phyloP scores from a whole-genome alignment of 805 yeast genomes.

The Wickerhamiella domercqiae region DNA sequence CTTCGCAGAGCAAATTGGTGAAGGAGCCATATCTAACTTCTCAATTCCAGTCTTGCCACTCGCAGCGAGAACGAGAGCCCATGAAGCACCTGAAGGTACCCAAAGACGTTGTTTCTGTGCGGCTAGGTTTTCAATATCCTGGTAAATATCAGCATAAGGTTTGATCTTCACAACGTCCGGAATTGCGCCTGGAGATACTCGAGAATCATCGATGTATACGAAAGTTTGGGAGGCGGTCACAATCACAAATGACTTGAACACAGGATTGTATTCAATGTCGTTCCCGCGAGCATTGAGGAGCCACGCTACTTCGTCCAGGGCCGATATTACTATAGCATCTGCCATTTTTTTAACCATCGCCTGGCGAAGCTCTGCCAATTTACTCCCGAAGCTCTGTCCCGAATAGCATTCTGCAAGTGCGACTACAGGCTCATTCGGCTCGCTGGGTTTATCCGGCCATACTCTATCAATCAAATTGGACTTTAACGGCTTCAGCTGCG shows the following conservation, averaged over 20 bases:
- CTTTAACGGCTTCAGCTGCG: constrained; percentile 36
- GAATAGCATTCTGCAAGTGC: constrained; percentile 38
- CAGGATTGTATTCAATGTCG: constrained; percentile 77
- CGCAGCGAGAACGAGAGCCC: constrained; percentile 48
- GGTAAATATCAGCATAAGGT: constrained; percentile 45
- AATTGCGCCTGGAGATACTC: constrained; percentile 25
- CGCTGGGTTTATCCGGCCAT: constrained; percentile 61
- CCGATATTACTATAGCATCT: constrained; percentile 42
- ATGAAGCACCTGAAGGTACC: constrained; percentile 44
- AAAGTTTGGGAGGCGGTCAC: constrained; percentile 29
- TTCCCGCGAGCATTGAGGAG: constrained; percentile 65
- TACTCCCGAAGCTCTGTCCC: constrained; percentile 49
- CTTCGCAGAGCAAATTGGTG: constrained; percentile 56
- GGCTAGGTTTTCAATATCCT: constrained; percentile 28
- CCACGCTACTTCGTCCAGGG: constrained; percentile 88
- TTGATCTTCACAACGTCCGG: constrained; percentile 34
- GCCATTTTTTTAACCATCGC: constrained; percentile 19
- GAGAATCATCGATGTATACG: constrained; percentile 39
- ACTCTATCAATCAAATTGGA: constrained; percentile 59
- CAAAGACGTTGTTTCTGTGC: constrained; percentile 26
- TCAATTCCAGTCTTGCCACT: constrained; percentile 16
- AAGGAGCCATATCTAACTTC: constrained; percentile 27
- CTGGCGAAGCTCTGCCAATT: constrained; percentile 32
- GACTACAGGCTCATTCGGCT: constrained; percentile 37
- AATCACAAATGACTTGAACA: constrained; percentile 57